phyloP scores from a whole-genome alignment of 495 filamentous ascomycete species.

The Hyaloscypha variabilis region DNA sequence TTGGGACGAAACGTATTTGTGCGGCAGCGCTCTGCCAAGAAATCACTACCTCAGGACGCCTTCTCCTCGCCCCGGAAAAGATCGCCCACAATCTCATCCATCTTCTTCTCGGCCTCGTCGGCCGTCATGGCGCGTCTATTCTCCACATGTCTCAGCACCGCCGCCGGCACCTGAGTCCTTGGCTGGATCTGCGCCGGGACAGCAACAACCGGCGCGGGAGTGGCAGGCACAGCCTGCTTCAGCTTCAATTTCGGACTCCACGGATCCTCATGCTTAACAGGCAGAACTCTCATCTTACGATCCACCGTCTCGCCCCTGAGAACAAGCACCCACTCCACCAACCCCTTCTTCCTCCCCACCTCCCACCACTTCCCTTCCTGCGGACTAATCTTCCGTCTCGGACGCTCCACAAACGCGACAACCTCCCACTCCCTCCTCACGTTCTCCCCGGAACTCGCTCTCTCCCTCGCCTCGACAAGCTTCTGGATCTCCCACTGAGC shows the following conservation, averaged over 20 bases:
- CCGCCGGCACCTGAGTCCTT: neutral
- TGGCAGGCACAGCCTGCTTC: neutral
- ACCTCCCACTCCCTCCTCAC: constrained; percentile 13
- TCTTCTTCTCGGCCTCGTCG: constrained; percentile 18
- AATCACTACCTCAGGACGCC: neutral
- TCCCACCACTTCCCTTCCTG: neutral
- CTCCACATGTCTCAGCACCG: constrained; percentile 19
- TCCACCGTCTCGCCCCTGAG: constrained; percentile 13
- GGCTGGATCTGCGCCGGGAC: neutral
- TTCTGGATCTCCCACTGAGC: constrained; percentile 24
- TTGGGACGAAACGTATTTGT: too few species aligned
- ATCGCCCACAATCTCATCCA: constrained; percentile 16
- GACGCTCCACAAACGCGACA: constrained; percentile 4
- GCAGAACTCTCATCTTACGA: constrained; percentile 4
- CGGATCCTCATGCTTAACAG: constrained; percentile 19
- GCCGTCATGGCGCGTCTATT: neutral
- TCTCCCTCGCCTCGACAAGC: constrained; percentile 16
- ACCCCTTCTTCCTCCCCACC: neutral
- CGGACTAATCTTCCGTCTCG: constrained; percentile 13
- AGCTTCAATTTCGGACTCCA: constrained; percentile 15
- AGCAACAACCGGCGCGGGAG: neutral
- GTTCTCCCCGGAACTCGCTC: neutral
- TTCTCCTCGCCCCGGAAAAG: constrained; percentile 7
- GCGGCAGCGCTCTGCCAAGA: too few species aligned
- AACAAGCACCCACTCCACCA: constrained; percentile 21